These are phyloP conservation scores for Trichoderma guizhouense DNA, from an alignment of 2,329 filamentous ascomycete species.

Conservation along the genomic window DNA sequence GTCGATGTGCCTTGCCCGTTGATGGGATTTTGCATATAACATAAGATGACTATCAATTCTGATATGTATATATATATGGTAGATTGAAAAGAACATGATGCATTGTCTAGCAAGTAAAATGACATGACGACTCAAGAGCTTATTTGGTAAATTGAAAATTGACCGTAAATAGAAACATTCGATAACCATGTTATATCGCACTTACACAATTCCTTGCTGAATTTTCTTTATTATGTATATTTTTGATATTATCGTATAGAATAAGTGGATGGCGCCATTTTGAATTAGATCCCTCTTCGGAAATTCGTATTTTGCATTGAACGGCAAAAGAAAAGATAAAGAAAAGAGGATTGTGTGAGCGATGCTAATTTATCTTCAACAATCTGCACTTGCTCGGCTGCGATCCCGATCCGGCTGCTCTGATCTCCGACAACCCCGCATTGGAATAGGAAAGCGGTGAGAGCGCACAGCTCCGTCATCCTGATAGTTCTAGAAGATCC, in stretches of 20 bases:
- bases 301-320: neutral
- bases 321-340: neutral
- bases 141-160: neutral
- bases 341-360: neutral
- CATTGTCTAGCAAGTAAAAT: neutral
- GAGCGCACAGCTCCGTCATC: constrained; percentile 27
- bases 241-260: neutral
- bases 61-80: neutral
- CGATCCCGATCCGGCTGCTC: neutral
- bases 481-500: constrained; percentile 38
- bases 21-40: neutral
- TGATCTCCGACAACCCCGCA: constrained; percentile 28
- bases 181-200: neutral
- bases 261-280: neutral
- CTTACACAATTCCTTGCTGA: neutral
- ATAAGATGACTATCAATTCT: neutral
- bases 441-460: constrained; percentile 37
- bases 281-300: rapidly evolving
- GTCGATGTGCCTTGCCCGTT: neutral
- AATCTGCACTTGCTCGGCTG: neutral
- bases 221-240: neutral
- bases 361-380: neutral
- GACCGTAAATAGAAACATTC: neutral
- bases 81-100: neutral
- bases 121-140: neutral